These are phyloP conservation scores for Allomyces javanicus DNA, from an alignment of 192 early-diverging fungal species.

Conservation along the genomic window DNA sequence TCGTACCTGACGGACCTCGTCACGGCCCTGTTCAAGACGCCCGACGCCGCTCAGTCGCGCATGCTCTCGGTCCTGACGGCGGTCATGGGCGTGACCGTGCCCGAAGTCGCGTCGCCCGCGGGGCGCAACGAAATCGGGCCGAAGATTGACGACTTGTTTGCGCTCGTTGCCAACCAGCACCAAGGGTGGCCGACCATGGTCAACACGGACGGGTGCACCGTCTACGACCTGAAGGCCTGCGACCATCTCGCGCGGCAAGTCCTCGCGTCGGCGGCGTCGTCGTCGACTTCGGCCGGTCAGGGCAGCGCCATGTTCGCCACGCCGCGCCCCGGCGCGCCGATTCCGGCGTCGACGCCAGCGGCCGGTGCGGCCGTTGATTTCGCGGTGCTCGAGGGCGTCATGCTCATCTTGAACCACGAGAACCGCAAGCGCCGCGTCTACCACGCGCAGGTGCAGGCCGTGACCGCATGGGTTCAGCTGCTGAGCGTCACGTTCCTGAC, in stretches of 20 bases:
- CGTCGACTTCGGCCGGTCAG: too few relatives aligned
- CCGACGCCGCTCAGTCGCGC: not conserved
- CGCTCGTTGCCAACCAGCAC: not conserved
- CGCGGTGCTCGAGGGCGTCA: not conserved
- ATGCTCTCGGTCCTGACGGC: not conserved
- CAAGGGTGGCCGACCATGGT: not conserved
- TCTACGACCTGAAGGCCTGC: not conserved
- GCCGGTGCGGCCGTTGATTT: too few relatives aligned
- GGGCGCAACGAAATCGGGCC: not conserved
- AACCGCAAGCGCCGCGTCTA: not conserved
- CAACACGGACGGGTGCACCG: not conserved
- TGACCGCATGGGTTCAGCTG: not conserved
- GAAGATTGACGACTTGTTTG: not conserved
- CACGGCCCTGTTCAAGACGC: not conserved
- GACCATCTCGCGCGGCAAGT: not conserved
- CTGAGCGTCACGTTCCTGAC: not conserved
- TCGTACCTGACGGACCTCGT: not conserved
- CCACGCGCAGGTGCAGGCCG: not conserved
- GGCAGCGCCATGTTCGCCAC: not conserved
- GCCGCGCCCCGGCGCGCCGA: too few relatives aligned
- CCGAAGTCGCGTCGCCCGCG: not conserved
- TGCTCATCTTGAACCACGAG: not conserved
- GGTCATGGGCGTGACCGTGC: not conserved
- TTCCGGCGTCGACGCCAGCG: too few relatives aligned
- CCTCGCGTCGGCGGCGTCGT: not conserved